Evolutionary conservation across 306 rosid genomes (phyloP), one percentile per base, ranked within the genome.

Genomic region (Begonia peltatifolia): DNA sequence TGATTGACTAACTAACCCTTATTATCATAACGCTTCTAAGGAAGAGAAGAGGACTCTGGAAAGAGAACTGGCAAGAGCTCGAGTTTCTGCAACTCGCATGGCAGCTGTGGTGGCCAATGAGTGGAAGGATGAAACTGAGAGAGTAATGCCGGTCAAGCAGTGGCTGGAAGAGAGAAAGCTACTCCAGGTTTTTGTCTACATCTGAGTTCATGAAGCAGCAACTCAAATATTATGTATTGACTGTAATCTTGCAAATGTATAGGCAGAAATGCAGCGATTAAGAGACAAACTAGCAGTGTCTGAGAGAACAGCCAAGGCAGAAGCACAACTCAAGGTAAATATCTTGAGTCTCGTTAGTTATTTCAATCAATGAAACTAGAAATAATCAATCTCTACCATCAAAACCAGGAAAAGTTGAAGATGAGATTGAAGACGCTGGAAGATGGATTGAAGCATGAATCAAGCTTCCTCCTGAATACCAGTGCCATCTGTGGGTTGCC

Each of bases 291-390:
- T 90, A 53, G 74, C 78, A 22, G 68, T 79, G 56, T 74, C 92
- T 52, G 95, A 83, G 55, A 83, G 99, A 81, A 80, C 99, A 63
- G 92, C 88, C 5, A 85, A 78, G 69, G 99, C 95, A 67, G 99
- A 90, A 65, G 90, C 86, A 64, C 95, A 76, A 65, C 69, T 90
- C 58, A 90, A 90, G 95, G 99, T 80, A 56, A 61, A 53, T 43
- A 58, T 54, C 51, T 44, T 14, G 57, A 18, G 62, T 18, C 25
- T 23, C 30, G 14, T 41, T 59, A 25, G 48, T 60, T 53, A 15
- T 36, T 14, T 20, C 49, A 42, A 17, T 43, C 61, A 41, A 23
- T 55, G 41, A 17, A 55, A 59, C 38, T 46, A 41, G 14, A 60
- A 50, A 41, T 17, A 38, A 30, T 17, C 9, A 18, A 25, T 60